Base-by-base conservation (phyloP, 495 filamentous ascomycete species). In the Usnea hakonensis region DNA sequence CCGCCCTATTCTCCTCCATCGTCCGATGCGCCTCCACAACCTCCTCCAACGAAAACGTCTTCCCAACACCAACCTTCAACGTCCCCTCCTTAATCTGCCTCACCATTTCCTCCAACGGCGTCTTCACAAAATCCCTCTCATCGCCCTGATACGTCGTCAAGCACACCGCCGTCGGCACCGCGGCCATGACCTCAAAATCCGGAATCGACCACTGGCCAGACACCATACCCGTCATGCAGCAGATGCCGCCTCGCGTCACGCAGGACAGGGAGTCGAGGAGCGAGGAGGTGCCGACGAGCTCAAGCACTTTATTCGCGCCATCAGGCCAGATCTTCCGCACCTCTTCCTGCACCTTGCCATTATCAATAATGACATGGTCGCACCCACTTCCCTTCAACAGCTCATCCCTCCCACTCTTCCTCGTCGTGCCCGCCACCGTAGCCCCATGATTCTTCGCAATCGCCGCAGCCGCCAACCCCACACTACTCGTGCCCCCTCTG, bases 171-270 rank as follows among this genome's bases (percentile, higher is more conserved):
- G 68, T 76, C 3, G 78, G 78, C 38, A 83, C 76, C 17, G 67
- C 46, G 10, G 70, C 74, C 76, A 81, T 79, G 0, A 78, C 78
- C 61, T 67, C 72, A 57, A 81, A 77, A 7, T 77, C 69, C 9
- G 77, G 70, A 36, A 78, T 62, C 16, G 62, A 57, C 78, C 80
- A 82, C 54, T 74, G 68, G 50, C 80, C 78, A 2, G 79, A 78
- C 35, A 80, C 75, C 33, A 83, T 81, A 2, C 79, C 81, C 0
- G 77, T 74, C 73, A 81, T 73, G 68, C 76, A 81, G 6, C 81
- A 75, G 26, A 73, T 74, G 0, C 81, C 80, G 13, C 74, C 73
- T 23, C 68, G 55, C 46, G 69, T 68, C 1, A 68, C 68, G 61
- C 74, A 77, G 35, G 71, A 61, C 57, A 83, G 50, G 5, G 77